Evolutionary conservation across 2,329 filamentous ascomycete genomes (phyloP), one percentile per base, ranked within the genome.

Genomic region (Fusarium foetens): DNA sequence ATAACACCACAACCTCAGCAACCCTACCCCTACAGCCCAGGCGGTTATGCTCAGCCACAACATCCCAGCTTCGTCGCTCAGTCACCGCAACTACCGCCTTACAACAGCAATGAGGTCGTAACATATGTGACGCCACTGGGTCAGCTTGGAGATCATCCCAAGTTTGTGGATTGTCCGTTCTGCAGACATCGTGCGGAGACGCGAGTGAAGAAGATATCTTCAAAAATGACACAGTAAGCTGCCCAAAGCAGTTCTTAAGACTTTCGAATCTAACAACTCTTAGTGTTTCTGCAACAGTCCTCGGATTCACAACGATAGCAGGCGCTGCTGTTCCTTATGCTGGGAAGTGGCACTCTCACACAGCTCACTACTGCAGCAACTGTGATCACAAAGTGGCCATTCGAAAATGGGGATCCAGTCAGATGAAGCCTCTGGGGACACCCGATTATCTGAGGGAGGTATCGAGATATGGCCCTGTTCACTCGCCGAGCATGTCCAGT

Each of bases 101-200:
- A 45, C 10, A 52, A 48, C 11, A 35, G 39, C 8, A 58, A 58
- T 8, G 19, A 58, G 38, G 58, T 64, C 3, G n/a, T 69, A 3
- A 58, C 51, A 11, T 58, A 64, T 4, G 73, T 77, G 4, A 77
- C 75, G n/a, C 75, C 74, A 0, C 54, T 77, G 1, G 43, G 71
- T 16, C 49, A 76, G 1, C 71, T 77, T 6, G 66, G 64, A 13
- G 74, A 76, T 12, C 63, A 76, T 13, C 58, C 75, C 8, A 75
- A 76, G 9, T 70, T 60, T 25, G 66, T 77, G 2, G 75, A 77
- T 21, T 77, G 75, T 16, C 75, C 75, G 0, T 77, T 77, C 29
- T 77, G 75, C 25, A 55, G 38, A 23, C 65, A 54, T 10, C 71
- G 74, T 3, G 58, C 51, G 11, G 67, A 75, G 39, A 77, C 75